Base-by-base conservation (phyloP, 176 grass and related monocot genomes). In the Zoysia pacifica region DNA sequence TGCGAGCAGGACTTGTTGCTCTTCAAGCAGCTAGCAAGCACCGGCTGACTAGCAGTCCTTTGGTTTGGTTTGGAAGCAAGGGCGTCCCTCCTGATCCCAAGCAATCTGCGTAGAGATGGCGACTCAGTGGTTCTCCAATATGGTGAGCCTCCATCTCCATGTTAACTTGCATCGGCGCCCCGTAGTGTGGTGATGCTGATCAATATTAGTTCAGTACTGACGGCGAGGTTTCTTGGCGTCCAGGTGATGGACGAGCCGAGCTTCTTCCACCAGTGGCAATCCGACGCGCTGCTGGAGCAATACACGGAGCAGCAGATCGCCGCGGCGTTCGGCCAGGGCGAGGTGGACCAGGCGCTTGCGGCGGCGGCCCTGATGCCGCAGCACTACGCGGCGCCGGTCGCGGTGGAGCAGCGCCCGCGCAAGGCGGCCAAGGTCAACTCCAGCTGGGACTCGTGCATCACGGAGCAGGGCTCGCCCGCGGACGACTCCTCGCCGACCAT, bases 401-500 rank as follows among this genome's bases (percentile, higher is more conserved):
- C 69, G 45, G 79, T 12, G 43, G 28, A 40, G 73, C 79, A 86
- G 48, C 87, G 90, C 38, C 84, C 86, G 45, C 82, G 62, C 38
- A 96, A 96, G 80, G 72, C 81, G 55, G 78, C 71, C 37, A 91
- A 86, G 79, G 77, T 81, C 9, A 83, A 89, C 42, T 75, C 76
- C 53, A 95, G 93, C 90, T 93, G 96, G 96, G 93, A 87, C 56
- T 99, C 96, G 62, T 89, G 88, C 93, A 78, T 93, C 84, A 95
- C 96, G 56, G 96, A 99, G 47, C 92, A 95, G 74, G 91, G 82
- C 81, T 93, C 96, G 47, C 72, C 83, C 41, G 72, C 79, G 1
- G 84, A 87, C 75, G 68, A 77, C 74, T 87, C 90, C 14, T 95
- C 96, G 9, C 96, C 88, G 16, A 99, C 91, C 76, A 91, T 99